phyloP scores from a whole-genome alignment of 176 grass and related monocot species.

The Otatea glauca region DNA sequence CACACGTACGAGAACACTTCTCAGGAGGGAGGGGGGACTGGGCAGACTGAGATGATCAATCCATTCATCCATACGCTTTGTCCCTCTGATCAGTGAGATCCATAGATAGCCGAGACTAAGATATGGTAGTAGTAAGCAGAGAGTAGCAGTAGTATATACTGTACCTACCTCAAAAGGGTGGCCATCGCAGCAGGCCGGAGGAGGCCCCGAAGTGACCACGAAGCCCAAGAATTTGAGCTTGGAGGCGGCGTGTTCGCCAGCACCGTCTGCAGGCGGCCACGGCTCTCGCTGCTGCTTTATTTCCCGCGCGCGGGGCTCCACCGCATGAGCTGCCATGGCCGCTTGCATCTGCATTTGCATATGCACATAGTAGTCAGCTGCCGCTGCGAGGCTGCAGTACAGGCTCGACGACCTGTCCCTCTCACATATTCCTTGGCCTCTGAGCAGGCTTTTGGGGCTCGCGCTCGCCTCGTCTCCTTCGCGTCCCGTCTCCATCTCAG shows the following conservation, averaged over 20 bases:
- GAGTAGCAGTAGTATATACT: no score
- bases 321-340: slow-evolving; percentile 24
- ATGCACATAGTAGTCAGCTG: slow-evolving; percentile 42
- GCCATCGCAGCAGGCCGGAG: slow-evolving; percentile 8
- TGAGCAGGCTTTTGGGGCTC: slow-evolving; percentile 43
- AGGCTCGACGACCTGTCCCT: slow-evolving; percentile 20
- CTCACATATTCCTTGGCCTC: slow-evolving; percentile 44
- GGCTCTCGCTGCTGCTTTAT: slow-evolving; percentile 17
- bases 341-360: slow-evolving; percentile 38
- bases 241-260: slow-evolving; percentile 19
- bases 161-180: slow-evolving; percentile 52
- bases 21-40: neutral
- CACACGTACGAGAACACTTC: neutral
- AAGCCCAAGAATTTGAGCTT: slow-evolving; percentile 50
- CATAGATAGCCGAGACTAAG: neutral
- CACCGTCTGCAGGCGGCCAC: neutral
- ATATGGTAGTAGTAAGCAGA: neutral
- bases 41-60: slow-evolving; percentile 10
- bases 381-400: neutral
- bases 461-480: neutral
- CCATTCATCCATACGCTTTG: slow-evolving; percentile 35
- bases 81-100: slow-evolving; percentile 6
- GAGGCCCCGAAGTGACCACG: slow-evolving; percentile 31
- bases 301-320: slow-evolving; percentile 28
- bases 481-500: slow-evolving; percentile 13